These are phyloP conservation scores for Aspergillus udagawae DNA, from an alignment of 2,329 filamentous ascomycete genomes.

Conservation along the genomic window DNA sequence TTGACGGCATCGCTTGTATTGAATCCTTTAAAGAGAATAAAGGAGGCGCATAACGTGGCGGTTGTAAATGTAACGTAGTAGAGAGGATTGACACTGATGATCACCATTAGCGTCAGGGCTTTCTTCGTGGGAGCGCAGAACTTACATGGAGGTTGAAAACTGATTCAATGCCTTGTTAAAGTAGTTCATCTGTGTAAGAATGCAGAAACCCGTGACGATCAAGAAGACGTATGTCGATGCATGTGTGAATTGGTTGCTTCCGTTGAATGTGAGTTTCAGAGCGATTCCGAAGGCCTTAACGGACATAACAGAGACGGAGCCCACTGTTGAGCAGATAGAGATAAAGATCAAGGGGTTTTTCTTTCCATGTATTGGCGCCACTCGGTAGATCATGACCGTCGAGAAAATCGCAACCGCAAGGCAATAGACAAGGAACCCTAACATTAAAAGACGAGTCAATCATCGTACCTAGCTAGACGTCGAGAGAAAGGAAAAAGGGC, in stretches of 20 bases:
- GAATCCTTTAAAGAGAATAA: slow-evolving; percentile 93
- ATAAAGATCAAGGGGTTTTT: slow-evolving; percentile 95
- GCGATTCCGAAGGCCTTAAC: slow-evolving; percentile 98
- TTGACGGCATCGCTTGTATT: slow-evolving; percentile 91
- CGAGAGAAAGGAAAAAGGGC: neutral
- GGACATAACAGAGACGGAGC: slow-evolving; percentile 97
- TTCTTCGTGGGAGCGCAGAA: slow-evolving; percentile 12
- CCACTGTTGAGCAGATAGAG: slow-evolving; percentile 95
- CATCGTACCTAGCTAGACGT: neutral
- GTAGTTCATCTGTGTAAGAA: slow-evolving; percentile 99
- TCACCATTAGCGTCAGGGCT: slow-evolving; percentile 22
- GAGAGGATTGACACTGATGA: slow-evolving; percentile 76
- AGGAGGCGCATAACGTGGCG: slow-evolving; percentile 87
- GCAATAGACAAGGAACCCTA: slow-evolving; percentile 89
- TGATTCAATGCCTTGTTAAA: slow-evolving; percentile 98
- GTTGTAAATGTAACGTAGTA: slow-evolving; percentile 99
- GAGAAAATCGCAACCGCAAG: slow-evolving; percentile 76
- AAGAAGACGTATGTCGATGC: slow-evolving; percentile 97
- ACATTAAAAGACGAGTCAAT: slow-evolving; percentile 2
- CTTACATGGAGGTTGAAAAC: slow-evolving; percentile 95
- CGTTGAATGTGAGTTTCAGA: slow-evolving; percentile 86
- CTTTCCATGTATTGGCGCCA: slow-evolving; percentile 85
- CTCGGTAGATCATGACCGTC: slow-evolving; percentile 90
- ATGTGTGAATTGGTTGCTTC: slow-evolving; percentile 92
- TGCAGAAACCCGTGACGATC: slow-evolving; percentile 88